Percentiles rank a stretch among this genome's conserved stretches.
Conservation (phyloP, 1,284 basidiomycete genomes). For the Cryptococcus neoformans region DNA sequence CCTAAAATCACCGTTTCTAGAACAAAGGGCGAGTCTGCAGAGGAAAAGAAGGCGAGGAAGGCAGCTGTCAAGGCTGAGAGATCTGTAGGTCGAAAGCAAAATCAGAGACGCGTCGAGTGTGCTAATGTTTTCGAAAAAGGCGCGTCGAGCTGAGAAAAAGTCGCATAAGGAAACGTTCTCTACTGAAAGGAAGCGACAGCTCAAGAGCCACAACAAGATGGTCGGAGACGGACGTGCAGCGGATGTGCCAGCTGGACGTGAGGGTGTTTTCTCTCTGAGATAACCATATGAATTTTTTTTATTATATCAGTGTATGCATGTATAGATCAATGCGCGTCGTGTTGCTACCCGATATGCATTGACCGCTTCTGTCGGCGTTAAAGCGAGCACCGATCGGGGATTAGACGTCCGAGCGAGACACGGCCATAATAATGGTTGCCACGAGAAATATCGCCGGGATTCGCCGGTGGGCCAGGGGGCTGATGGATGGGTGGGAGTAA, state of each 20-base stretch:
- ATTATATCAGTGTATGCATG: conserved; percentile 1
- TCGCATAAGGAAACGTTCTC: conserved; percentile 69
- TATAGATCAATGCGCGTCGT: conserved; percentile 3
- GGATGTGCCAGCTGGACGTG: conserved; percentile 38
- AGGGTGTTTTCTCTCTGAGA: conserved; percentile 36
- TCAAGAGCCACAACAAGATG: conserved; percentile 51
- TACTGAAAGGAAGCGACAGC: conserved; percentile 69
- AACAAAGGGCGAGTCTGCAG: conserved; percentile 72
- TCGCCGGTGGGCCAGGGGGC: neutral
- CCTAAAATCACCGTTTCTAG: conserved; percentile 56
- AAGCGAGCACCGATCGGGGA: neutral
- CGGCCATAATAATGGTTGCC: neutral
- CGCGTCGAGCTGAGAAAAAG: conserved; percentile 77
- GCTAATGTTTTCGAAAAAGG: conserved; percentile 55
- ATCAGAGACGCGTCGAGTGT: neutral
- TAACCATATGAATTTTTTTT: conserved; percentile 4
- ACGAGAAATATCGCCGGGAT: neutral
- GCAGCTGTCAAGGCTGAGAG: conserved; percentile 79
- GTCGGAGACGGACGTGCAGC: conserved; percentile 46
- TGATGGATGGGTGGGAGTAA: neutral
- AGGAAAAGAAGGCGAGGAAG: conserved; percentile 86
- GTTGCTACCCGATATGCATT: neutral
- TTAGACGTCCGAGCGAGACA: neutral
- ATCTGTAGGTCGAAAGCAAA: conserved; percentile 50
- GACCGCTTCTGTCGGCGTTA: conserved; percentile 12